Evolutionary conservation across 176 grass and related monocot genomes (phyloP).

Genomic region (Paspalum notatum): DNA sequence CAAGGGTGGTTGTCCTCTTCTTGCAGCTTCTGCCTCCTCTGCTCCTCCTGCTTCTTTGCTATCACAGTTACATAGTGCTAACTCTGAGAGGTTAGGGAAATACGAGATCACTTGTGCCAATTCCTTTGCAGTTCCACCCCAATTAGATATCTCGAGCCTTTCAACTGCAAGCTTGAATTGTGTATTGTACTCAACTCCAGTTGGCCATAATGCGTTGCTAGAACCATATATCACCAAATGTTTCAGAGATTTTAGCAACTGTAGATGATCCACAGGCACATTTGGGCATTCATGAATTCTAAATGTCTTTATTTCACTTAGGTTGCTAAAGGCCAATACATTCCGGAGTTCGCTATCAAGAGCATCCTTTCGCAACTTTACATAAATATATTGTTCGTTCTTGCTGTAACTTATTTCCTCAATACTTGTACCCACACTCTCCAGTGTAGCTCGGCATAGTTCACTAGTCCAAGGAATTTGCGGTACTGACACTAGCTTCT

Average conservation of each 20-base stretch:
- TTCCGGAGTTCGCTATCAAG: neutral
- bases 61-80: accelerated
- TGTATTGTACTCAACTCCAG: neutral
- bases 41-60: neutral
- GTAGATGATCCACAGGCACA: neutral
- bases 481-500: neutral
- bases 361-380: neutral
- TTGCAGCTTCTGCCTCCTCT: neutral
- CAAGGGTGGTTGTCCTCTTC: neutral
- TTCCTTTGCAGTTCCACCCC: neutral
- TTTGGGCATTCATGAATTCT: accelerated
- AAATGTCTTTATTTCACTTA: neutral
- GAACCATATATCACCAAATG: accelerated
- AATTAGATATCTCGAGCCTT: accelerated
- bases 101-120: neutral
- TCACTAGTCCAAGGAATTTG: neutral
- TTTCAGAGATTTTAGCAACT: neutral
- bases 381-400: neutral
- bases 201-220: accelerated
- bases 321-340: neutral
- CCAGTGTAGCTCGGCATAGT: accelerated
- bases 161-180: neutral
- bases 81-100: neutral
- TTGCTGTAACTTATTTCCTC: accelerated
- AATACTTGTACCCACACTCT: neutral